Base-by-base conservation (phyloP, 352 stramenopile genomes). In the Pythium plurisporium region DNA sequence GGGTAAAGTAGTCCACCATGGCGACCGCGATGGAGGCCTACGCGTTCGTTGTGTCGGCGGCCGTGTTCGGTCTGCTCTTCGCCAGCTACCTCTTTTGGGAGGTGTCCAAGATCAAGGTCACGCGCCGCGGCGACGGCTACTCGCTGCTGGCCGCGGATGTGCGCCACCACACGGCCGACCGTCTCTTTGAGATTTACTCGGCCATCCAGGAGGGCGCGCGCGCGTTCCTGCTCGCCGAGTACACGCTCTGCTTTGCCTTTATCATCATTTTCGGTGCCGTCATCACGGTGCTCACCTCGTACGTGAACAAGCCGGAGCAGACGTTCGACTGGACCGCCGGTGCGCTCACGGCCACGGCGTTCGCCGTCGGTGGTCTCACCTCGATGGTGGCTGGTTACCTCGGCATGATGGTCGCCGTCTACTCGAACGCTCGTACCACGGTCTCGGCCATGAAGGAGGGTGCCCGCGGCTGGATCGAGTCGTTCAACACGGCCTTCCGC, bases 331-430 rank as follows among this genome's bases (percentile, higher is more conserved):
- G 92, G 75, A 81, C 87, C 3, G 79, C 96, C 64, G 97, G 96
- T 58, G 76, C 87, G 31, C 89, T 99, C 55, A 99, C 96, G 29
- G 84, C 94, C 9, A 85, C 98, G 42, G 94, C 94, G 22, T 99
- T 99, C 73, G 76, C 98, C n/a, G 80, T 99, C 26, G 97, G 97
- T 70, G 97, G 96, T 47, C 73, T 98, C 51, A 99, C 96, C 55
- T 99, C 96, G 41, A 99, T 99, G 79, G 76, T 93, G 25, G 93
- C 91, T 44, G 97, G 97, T 58, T 99, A 99, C 82, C 91, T 99
- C 69, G 97, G 97, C 55, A 99, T 99, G 97, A 98, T 98, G 83
- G 95, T 99, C 31, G 97, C 97, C 25, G 97, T 99, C 19, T 99
- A 98, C 81, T 95, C 96, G 55, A 99, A 99, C 79, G 97, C 98